Conservation (phyloP, 2,329 filamentous ascomycete genomes). For the Ceratocystis cacaofunesta region DNA sequence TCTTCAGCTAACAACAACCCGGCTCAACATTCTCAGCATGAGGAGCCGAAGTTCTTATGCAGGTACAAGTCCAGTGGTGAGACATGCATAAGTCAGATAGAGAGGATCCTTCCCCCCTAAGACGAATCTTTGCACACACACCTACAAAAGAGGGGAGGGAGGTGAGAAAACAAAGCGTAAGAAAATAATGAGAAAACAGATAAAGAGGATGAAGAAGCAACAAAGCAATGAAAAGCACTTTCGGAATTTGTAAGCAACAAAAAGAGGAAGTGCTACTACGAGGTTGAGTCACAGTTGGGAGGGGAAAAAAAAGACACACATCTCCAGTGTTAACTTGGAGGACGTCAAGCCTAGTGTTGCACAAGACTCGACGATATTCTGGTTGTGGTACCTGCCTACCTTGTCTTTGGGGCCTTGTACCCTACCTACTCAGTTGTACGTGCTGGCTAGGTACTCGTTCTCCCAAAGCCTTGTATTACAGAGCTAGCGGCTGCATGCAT, state of each 20-base stretch:
- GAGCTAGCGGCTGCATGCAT: background rate
- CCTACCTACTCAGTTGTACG: background rate
- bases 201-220: background rate
- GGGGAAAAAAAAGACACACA: too few relatives aligned
- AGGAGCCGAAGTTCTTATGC: slow-evolving; percentile 4
- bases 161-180: background rate
- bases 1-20: background rate
- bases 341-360: background rate
- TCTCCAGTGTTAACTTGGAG: background rate
- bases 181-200: background rate
- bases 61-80: background rate
- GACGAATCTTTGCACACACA: background rate
- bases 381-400: background rate
- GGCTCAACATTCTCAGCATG: background rate
- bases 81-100: background rate
- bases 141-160: background rate
- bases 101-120: background rate
- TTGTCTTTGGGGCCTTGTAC: background rate
- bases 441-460: background rate
- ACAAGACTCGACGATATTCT: background rate
- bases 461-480: background rate
- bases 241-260: background rate
- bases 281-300: too few relatives aligned
- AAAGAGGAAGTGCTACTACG: background rate
- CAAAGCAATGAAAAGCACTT: background rate